phyloP scores from a whole-genome alignment of 352 stramenopile species.

The Phytophthora cryptogea region DNA sequence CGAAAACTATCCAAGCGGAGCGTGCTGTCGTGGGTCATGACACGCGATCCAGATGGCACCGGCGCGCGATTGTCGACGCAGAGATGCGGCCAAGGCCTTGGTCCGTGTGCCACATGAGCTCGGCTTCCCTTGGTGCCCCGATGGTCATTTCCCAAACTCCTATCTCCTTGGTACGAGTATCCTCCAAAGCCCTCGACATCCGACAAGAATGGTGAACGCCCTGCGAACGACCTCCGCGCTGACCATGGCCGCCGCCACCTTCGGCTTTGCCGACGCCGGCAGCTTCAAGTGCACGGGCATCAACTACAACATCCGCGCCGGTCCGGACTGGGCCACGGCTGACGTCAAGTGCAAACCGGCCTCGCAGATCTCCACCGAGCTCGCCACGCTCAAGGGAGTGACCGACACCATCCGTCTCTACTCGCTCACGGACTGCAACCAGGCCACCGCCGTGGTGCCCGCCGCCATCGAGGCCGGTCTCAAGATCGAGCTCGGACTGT shows the following conservation, averaged over 20 bases:
- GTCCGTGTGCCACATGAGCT: background rate
- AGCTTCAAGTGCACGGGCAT: slow-evolving; percentile 57
- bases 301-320: slow-evolving; percentile 78
- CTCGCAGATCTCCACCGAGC: slow-evolving; percentile 49
- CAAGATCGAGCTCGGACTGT: slow-evolving; percentile 59
- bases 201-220: slow-evolving; percentile 40
- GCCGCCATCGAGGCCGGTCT: slow-evolving; percentile 46
- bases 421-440: slow-evolving; percentile 57
- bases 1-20: slow-evolving; percentile 22
- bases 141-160: slow-evolving; percentile 36
- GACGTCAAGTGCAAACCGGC: slow-evolving; percentile 60
- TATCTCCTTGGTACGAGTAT: slow-evolving; percentile 33
- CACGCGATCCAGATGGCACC: slow-evolving; percentile 21
- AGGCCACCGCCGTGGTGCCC: slow-evolving; percentile 42
- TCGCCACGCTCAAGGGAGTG: slow-evolving; percentile 49
- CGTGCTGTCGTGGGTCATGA: slow-evolving; percentile 19
- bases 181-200: background rate
- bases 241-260: slow-evolving; percentile 27
- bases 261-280: slow-evolving; percentile 29
- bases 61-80: slow-evolving; percentile 6
- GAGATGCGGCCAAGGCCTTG: background rate
- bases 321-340: slow-evolving; percentile 52
- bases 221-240: slow-evolving; percentile 32
- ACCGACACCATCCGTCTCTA: slow-evolving; percentile 60
- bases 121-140: background rate